These are phyloP conservation scores for Parathielavia appendiculata DNA, from an alignment of 495 filamentous ascomycete species.

Conservation along the genomic window DNA sequence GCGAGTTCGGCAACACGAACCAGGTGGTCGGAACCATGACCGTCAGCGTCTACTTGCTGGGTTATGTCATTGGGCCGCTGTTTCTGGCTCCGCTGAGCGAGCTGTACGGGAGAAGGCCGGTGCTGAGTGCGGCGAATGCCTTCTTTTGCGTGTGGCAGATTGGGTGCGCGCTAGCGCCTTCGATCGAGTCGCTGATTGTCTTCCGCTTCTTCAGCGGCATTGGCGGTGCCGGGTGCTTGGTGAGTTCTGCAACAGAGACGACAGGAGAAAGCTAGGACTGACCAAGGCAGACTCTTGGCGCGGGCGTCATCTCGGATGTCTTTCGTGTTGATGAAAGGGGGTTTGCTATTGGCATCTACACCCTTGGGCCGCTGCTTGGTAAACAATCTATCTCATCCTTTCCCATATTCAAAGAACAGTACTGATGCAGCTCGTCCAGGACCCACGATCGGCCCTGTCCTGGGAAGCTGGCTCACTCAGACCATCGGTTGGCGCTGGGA, in stretches of 20 bases:
- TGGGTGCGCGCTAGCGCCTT: conserved; percentile 61
- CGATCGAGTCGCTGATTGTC: conserved; percentile 52
- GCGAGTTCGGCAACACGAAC: conserved; percentile 47
- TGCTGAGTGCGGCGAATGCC: conserved; percentile 57
- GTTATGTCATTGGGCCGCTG: conserved; percentile 42
- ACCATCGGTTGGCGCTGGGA: conserved; percentile 56
- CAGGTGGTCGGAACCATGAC: conserved; percentile 34
- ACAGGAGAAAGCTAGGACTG: neutral
- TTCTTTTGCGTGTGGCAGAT: conserved; percentile 69
- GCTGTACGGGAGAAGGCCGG: conserved; percentile 62
- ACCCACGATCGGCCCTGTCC: conserved; percentile 47
- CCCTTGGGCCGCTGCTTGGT: conserved; percentile 40
- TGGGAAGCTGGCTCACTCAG: conserved; percentile 53
- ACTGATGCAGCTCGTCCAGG: conserved; percentile 26
- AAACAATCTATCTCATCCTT: conserved; percentile 24
- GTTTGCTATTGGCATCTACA: conserved; percentile 52
- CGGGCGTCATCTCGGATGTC: conserved; percentile 55
- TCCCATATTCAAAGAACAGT: neutral
- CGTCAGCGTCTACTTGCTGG: conserved; percentile 43
- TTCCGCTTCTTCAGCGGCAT: conserved; percentile 61
- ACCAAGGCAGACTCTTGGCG: conserved; percentile 40
- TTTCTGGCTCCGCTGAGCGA: conserved; percentile 68
- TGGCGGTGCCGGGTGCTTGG: conserved; percentile 32
- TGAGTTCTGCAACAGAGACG: conserved; percentile 4
- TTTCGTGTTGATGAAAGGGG: conserved; percentile 52